Base-by-base conservation (phyloP, 345 rosid genomes). In the Gossypium stocksii region DNA sequence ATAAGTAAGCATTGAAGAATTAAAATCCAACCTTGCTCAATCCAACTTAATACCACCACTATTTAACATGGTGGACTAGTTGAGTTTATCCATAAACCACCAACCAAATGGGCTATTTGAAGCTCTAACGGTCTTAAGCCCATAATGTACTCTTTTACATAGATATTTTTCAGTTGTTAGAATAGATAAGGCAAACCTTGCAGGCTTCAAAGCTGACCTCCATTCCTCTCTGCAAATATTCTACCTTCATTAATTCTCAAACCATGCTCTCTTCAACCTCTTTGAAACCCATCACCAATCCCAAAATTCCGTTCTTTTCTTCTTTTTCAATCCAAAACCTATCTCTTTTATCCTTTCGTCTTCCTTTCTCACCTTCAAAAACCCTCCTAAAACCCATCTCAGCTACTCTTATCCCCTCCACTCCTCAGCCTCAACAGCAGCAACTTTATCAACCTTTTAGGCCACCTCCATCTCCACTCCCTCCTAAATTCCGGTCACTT, bases 401-500 rank as follows among this genome's bases (percentile, higher is more conserved):
- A 20, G 83, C 88, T 71, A 15, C 77, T 13, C 51, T 87, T 2
- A 84, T 85, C 77, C 93, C 72, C 0, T 72, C 80, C 61, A 79
- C 29, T 61, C 20, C 84, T 38, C 84, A 13, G 73, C 84, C 62
- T 8, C 9, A 80, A 3, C 71, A 79, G 2, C 87, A 77, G 49
- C 81, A 86, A 43, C 79, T 86, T 38, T 94, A 92, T 77, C 98
- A 92, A 63, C 97, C 98, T 12, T 94, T 92, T 83, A 84, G 91
- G 29, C 98, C 98, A 20, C 98, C 98, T 0, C 93, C 95, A 2
- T 83, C 97, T 23, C 93, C 93, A n/a, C 69, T 94, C 11, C 98
- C 98, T 11, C 14, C 86, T 1, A 53, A 89, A 9, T 92, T 77
- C 88, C 83, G 85, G 56, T 76, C 89, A 41, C 95, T 94, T 59